phyloP scores from a whole-genome alignment of 306 rosid genomes.

The Luffa aegyptiaca region DNA sequence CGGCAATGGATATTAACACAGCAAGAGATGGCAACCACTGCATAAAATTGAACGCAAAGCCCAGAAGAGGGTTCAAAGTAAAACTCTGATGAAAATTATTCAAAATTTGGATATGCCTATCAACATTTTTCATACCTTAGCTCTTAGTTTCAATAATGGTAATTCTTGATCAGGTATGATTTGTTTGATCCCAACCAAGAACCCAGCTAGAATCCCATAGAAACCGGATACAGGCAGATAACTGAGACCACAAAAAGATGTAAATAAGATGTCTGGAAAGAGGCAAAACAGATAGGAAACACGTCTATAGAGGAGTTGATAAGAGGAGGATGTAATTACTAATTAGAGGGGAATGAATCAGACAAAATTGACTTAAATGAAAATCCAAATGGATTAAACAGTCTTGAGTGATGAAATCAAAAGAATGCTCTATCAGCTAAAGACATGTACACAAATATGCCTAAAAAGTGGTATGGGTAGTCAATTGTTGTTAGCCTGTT shows the following conservation, averaged over 20 bases:
- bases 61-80: conserved; percentile 15
- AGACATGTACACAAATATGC: conserved; percentile 7
- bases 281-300: neutral
- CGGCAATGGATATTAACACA: conserved; percentile 40
- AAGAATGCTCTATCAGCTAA: conserved; percentile 2
- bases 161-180: conserved; percentile 88
- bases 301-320: neutral
- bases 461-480: neutral
- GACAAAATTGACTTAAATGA: neutral
- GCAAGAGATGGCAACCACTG: conserved; percentile 85
- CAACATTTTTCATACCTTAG: conserved; percentile 42
- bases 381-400: neutral
- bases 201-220: conserved; percentile 76
- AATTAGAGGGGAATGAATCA: neutral
- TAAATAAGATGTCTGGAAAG: neutral
- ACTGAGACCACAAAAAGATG: conserved; percentile 22
- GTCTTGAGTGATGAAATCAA: neutral
- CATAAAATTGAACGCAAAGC: conserved; percentile 20
- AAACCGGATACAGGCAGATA: conserved; percentile 87
- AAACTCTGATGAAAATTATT: conserved; percentile 6
- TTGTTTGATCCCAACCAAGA: conserved; percentile 95
- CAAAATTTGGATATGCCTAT: neutral
- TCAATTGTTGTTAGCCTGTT: no score
- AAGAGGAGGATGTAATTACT: neutral
- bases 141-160: conserved; percentile 57